Percentiles rank a stretch among this genome's conserved stretches.
These are phyloP conservation scores for Candida sithepensis DNA, from an alignment of 805 yeast genomes.

Conservation along the genomic window DNA sequence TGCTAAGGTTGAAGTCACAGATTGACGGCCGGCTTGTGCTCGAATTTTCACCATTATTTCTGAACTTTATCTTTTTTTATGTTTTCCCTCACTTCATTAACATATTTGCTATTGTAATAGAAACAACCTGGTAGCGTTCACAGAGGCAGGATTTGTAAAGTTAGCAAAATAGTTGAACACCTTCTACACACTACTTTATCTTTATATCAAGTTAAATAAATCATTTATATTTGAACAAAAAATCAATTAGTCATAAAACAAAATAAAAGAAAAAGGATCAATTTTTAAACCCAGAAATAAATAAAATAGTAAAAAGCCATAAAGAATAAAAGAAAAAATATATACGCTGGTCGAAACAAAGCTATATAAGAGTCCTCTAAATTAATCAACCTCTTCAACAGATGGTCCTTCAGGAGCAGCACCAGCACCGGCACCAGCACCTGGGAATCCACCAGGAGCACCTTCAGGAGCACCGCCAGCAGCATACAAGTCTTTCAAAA, in stretches of 20 bases:
- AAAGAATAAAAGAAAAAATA: neutral
- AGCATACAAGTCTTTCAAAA: conserved; percentile 94
- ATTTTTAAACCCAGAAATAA: conserved; percentile 1
- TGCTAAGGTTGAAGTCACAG: conserved; percentile 24
- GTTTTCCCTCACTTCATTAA: no score
- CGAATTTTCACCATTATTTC: no score
- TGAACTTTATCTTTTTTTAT: no score
- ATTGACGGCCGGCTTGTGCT: conserved; percentile 2
- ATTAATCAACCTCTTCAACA: conserved; percentile 76
- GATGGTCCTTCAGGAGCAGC: conserved; percentile 67
- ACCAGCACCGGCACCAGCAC: conserved; percentile 44
- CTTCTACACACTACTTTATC: no score
- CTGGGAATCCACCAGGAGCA: conserved; percentile 29
- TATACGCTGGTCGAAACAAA: neutral
- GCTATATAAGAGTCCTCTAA: conserved; percentile 3
- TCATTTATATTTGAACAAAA: no score
- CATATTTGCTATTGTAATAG: no score
- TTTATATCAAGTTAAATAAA: no score
- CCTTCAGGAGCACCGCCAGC: conserved; percentile 77
- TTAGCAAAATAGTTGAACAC: no score
- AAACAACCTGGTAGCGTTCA: no score
- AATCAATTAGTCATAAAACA: neutral
- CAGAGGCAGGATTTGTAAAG: no score
- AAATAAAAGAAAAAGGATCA: neutral
- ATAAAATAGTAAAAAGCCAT: neutral